A percentile compares a stretch with the other conserved stretches of the same genome.
These are phyloP conservation scores for Colletotrichum liaoningense DNA, from an alignment of 2,329 filamentous ascomycete genomes.

Conservation along the genomic window DNA sequence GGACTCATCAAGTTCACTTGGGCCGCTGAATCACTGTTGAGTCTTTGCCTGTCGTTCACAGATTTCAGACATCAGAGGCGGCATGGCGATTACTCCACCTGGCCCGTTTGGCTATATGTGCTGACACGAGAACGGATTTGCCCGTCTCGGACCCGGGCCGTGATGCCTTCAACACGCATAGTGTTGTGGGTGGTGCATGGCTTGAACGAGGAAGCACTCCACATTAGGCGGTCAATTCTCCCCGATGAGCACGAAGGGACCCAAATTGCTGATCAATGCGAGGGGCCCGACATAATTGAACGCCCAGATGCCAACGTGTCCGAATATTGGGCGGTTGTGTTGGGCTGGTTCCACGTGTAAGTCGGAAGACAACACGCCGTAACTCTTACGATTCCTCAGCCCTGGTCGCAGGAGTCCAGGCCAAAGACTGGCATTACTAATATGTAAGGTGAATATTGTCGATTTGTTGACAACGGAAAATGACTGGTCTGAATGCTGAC, in stretches of 20 bases:
- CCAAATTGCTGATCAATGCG: slow-evolving; percentile 42
- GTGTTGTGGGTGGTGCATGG: slow-evolving; percentile 51
- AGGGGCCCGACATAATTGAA: slow-evolving; percentile 44
- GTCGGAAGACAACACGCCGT: slow-evolving; percentile 29
- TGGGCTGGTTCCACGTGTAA: slow-evolving; percentile 49
- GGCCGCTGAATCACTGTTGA: not conserved
- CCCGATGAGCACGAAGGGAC: slow-evolving; percentile 43
- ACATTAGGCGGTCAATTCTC: slow-evolving; percentile 46
- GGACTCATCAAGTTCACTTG: not conserved
- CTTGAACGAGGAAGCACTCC: slow-evolving; percentile 47
- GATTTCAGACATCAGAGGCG: not conserved
- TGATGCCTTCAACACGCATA: slow-evolving; percentile 50
- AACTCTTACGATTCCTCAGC: not conserved
- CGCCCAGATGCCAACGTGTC: slow-evolving; percentile 40
- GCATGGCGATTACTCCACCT: too few species aligned
- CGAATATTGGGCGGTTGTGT: slow-evolving; percentile 42
- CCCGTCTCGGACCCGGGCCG: slow-evolving; percentile 47
- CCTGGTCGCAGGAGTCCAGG: slow-evolving; percentile 38
- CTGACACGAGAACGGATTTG: slow-evolving; percentile 49
- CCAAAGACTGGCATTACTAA: slow-evolving; percentile 49
- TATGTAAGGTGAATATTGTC: slow-evolving; percentile 48
- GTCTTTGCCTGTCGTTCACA: not conserved
- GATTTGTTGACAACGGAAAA: slow-evolving; percentile 52
- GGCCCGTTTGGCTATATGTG: slow-evolving; percentile 46
- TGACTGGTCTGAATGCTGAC: slow-evolving; percentile 51